Evolutionary conservation across 768 basidiomycete species (phyloP).

Genomic region (Dacryopinax spathularia): DNA sequence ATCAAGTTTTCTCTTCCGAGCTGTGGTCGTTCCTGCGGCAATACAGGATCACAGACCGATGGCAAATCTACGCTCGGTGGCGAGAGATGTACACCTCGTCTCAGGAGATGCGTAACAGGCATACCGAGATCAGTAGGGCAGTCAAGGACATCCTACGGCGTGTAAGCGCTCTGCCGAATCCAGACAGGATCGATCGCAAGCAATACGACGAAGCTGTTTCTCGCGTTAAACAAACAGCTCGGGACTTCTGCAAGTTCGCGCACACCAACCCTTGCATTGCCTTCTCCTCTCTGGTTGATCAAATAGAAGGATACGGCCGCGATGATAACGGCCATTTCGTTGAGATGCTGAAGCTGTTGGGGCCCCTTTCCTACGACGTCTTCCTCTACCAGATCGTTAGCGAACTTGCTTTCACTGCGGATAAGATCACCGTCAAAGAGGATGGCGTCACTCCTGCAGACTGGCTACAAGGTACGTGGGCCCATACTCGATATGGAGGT

Average conservation of each 20-base stretch:
- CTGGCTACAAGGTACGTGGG: conserved; percentile 78
- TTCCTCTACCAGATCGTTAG: conserved; percentile 71
- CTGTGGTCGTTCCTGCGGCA: conserved; percentile 80
- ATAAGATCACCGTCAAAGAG: conserved; percentile 69
- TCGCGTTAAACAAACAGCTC: conserved; percentile 30
- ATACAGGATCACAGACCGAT: conserved; percentile 66
- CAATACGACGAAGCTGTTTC: not conserved
- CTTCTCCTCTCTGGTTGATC: conserved; percentile 76
- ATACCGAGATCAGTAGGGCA: conserved; percentile 73
- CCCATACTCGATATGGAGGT: conserved; percentile 7
- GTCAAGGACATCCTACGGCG: conserved; percentile 81
- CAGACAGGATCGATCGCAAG: not conserved
- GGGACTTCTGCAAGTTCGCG: conserved; percentile 80
- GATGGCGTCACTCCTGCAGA: conserved; percentile 83
- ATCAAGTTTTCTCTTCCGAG: conserved; percentile 80
- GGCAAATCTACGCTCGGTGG: conserved; percentile 95
- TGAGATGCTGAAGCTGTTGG: conserved; percentile 75
- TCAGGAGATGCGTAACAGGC: conserved; percentile 63
- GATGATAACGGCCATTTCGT: conserved; percentile 45
- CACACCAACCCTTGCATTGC: conserved; percentile 90
- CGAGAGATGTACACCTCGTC: conserved; percentile 60
- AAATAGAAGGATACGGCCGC: conserved; percentile 86
- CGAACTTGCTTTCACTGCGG: conserved; percentile 55
- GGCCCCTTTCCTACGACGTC: conserved; percentile 89
- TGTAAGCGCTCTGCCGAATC: conserved; percentile 47